Evolutionary conservation across 1,139 yeast species (phyloP), one percentile per base, ranked within the genome.

Genomic region (Diutina ranongensis): DNA sequence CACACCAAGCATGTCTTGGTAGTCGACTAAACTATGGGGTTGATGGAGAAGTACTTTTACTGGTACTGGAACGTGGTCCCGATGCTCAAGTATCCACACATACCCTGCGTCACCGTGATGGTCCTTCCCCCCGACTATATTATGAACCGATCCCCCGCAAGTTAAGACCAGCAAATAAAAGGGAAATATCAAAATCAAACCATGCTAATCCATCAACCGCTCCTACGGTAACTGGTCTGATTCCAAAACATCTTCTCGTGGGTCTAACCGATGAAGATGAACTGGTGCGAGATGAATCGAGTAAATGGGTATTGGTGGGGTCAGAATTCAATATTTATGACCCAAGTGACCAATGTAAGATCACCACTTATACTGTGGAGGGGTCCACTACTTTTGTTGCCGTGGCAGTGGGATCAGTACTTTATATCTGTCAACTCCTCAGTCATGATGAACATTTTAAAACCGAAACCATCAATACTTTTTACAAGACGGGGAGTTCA

Each of bases 21-120:
- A 38, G 21, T 2, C 42, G 42, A 38, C 42, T 38, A 38, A 38
- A 38, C 42, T 38, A 38, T 10, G 42, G 42, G 8, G 42, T 38
- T 2, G 42, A 38, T 15, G 42, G 42, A 2, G 42, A 38, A 8
- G 32, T 16, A 9, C 42, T 38, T 25, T 10, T 38, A 2, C 15
- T n/a, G 19, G 32, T 25, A 5, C 42, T 25, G 13, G 21, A 19
- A 5, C 20, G 32, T 3, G 42, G 34, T 4, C 5, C 8, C 4
- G 34, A 15, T 12, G 34, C 34, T 12, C 4, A 12, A 4, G 42
- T n/a, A n/a, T n/a, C n/a, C n/a, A n/a, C n/a, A n/a, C n/a, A n/a
- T n/a, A n/a, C n/a, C n/a, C n/a, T n/a, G 4, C 32, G 18, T n/a
- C 42, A 7, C 1, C 21, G n/a, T 15, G 21, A 15, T 12, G 36